Base-by-base conservation (phyloP, 345 rosid species). In the Euphorbia peplus region DNA sequence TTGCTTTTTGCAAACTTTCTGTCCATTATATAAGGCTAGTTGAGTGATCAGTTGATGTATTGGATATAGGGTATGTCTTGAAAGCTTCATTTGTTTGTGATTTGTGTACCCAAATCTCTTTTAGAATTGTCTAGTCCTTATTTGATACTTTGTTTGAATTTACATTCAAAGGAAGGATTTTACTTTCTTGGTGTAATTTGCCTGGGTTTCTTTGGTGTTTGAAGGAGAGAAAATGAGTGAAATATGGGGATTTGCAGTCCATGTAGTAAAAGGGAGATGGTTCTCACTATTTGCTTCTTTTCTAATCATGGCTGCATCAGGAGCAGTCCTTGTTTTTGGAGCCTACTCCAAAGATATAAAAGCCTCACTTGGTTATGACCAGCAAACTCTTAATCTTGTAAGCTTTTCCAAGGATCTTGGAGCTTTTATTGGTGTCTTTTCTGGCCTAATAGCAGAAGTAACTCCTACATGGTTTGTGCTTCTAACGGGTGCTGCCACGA, bases 381-480 rank as follows among this genome's bases (percentile, higher is more conserved):
- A 90, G 69, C 74, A 86, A 7, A 92, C 98, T 2, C 82, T 92
- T 19, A 90, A 90, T 78, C 86, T 90, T 4, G 14, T 92, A 21
- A 92, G 95, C 5, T 90, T 88, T 79, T 87, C 85, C 64, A 92
- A 92, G 73, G 98, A 92, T 71, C 88, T 92, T 0, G 98, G 98
- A 28, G 92, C 93, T 44, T 13, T 44, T 7, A 18, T 50, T 18
- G 54, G 53, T 2, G 90, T 92, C 52, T 32, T 82, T 29, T 84
- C 98, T 1, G 97, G 95, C 0, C 88, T 90, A n/a, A 57, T 92
- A 1, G 98, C 91, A 8, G 97, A 92, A 78, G 85, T 92, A 59
- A 87, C 91, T 2, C 98, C 96, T 3, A 88, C 98, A 3, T 92
- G 98, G 97, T 82, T 87, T 29, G 95, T 92, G 22, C 85, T 92